Conservation (phyloP, 768 basidiomycete genomes). For the Lactifluus pinguis region DNA sequence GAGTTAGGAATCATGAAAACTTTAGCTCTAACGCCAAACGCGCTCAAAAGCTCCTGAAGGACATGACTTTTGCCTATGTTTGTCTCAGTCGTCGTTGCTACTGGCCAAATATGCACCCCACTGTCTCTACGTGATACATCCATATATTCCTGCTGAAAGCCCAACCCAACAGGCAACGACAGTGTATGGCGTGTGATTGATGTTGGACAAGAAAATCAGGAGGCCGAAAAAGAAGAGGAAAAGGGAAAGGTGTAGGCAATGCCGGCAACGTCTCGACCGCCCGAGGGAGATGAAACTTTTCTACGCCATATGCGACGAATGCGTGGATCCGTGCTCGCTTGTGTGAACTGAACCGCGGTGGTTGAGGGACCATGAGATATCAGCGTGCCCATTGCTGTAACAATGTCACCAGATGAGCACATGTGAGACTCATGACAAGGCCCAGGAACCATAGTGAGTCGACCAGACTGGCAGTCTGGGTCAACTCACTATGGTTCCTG, state of each 20-base stretch:
- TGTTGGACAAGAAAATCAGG: neutral
- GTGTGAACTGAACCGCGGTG: neutral
- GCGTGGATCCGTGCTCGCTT: neutral
- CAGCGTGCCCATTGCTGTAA: slow-evolving; percentile 1
- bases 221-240: slow-evolving; percentile 14
- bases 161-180: neutral
- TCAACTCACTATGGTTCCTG: too few species aligned
- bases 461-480: neutral
- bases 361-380: neutral
- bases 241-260: slow-evolving; percentile 7
- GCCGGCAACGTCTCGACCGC: slow-evolving; percentile 2
- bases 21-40: neutral
- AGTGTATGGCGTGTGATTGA: neutral
- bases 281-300: neutral
- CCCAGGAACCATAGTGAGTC: slow-evolving; percentile 6
- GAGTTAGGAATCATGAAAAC: neutral
- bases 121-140: too few species aligned
- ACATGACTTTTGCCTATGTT: slow-evolving; percentile 8
- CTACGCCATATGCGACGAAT: neutral
- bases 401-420: neutral
- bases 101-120: too few species aligned
- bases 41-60: slow-evolving; percentile 1
- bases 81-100: neutral
- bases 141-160: neutral
- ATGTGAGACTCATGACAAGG: neutral